Base-by-base conservation (phyloP, 2,329 filamentous ascomycete species). In the Pseudogymnoascus sp. region DNA sequence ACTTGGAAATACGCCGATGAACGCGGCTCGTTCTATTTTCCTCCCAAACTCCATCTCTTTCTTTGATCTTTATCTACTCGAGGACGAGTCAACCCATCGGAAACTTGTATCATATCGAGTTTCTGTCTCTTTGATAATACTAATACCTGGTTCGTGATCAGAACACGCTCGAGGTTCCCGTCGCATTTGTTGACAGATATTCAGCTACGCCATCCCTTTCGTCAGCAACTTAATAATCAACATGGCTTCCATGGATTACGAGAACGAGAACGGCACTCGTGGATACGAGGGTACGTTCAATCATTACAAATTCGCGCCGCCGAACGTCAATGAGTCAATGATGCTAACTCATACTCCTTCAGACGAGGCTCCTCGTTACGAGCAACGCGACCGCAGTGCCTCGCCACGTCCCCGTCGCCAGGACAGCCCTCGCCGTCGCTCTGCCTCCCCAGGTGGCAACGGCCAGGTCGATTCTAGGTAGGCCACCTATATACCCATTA, bases 171-270 rank as follows among this genome's bases (percentile, higher is more conserved):
- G 23, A 16, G n/a, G 25, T 34, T 56, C 8, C 8, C 25, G 25
- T 18, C n/a, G n/a, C 25, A 34, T 56, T 56, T 56, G 25, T 56
- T 56, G 46, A 56, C 46, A 56, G 46, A 56, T 56, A 56, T 56
- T 28, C 10, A 56, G 46, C n/a, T 56, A 34, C 46, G n/a, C 25
- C 46, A 56, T 56, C 46, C 25, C 46, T 50, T 63, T 63, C 23
- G 38, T 61, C 62, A 65, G 65, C 63, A 66, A 67, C 44, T 56
- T 66, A 63, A 50, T 68, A 53, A 56, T 56, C 68, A 71, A 61
- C 63, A 74, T 74, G 72, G 86, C 84, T 67, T 82, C 84, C 68
- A 89, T 89, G 86, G 86, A 89, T 73, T 89, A 89, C 75, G 86
- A 89, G 75, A 84, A 83, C 73, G 83, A 85, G 67, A 87, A 85